Evolutionary conservation across 2,329 filamentous ascomycete species (phyloP), one percentile per base, ranked within the genome.

Genomic region (Exophiala sp.): DNA sequence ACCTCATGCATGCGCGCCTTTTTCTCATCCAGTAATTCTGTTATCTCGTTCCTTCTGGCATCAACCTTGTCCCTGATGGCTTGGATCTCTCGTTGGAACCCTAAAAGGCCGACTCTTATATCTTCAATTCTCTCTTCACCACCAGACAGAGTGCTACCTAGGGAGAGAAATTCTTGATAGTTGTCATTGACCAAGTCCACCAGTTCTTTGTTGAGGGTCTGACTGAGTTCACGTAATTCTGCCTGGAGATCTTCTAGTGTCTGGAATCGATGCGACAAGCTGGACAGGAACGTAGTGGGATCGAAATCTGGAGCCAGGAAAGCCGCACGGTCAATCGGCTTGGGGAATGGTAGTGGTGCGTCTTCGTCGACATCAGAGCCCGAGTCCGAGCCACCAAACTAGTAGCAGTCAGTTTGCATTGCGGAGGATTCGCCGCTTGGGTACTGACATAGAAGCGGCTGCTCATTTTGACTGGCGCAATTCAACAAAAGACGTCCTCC

Each of bases 161-260:
- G 71, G 0, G 83, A 83, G 3, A 98, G 70, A 61, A 98, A 98
- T 50, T 91, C 86, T 41, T 88, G 85, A 66, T 98, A 97, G 68
- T 98, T 95, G 44, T 85, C 80, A 65, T 98, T 98, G 58, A 98
- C 93, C 6, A 98, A 80, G 70, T 96, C 91, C 14, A 98, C 76
- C 2, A 98, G 77, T 70, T 98, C 93, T 56, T 85, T 81, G 62
- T 83, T 86, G 54, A 98, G 83, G 16, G 84, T 78, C 60, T 86
- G 80, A 59, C 83, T 87, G 45, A 94, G 79, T 51, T 89, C 81
- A 38, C 90, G 83, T 13, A 98, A 76, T 63, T 98, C 94, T 3
- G 83, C 73, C 29, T 91, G 87, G 24, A 98, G 75, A 66, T 98
- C 93, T 65, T 95, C 90, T 41, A 98, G 86, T 0, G 91, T 96